Evolutionary conservation across 2,329 filamentous ascomycete genomes (phyloP).

Genomic region (Fusarium globosum): DNA sequence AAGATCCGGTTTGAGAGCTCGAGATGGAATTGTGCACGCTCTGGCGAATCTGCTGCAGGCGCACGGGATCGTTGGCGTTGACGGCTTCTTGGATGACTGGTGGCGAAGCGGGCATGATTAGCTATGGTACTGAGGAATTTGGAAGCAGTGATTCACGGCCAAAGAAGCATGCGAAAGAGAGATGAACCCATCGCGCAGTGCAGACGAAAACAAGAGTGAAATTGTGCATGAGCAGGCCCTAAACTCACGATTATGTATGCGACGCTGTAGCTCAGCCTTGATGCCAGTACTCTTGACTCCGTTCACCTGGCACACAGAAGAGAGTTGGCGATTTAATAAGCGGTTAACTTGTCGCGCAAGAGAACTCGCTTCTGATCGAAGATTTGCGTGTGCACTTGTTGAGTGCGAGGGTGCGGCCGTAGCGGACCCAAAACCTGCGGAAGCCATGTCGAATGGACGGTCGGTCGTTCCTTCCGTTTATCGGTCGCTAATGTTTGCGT

Average conservation of each 20-base stretch:
- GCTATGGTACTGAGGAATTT: not conserved
- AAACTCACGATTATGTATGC: constrained; percentile 81
- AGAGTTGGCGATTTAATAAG: constrained; percentile 73
- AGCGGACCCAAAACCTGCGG: constrained; percentile 39
- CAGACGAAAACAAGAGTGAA: not conserved
- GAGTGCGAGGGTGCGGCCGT: constrained; percentile 30
- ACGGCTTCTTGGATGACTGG: constrained; percentile 57
- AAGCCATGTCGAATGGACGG: constrained; percentile 37
- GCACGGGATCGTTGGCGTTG: constrained; percentile 51
- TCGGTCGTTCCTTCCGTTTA: constrained; percentile 16
- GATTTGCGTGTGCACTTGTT: constrained; percentile 38
- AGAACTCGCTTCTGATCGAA: constrained; percentile 56
- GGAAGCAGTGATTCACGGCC: not conserved
- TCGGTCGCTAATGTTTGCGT: constrained; percentile 5
- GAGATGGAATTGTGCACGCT: constrained; percentile 54
- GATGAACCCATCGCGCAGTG: not conserved
- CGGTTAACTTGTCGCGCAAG: constrained; percentile 59
- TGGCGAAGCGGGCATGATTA: constrained; percentile 19
- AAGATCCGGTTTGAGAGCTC: constrained; percentile 39
- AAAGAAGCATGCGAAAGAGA: not conserved
- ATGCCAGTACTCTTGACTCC: constrained; percentile 82
- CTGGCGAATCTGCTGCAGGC: constrained; percentile 57
- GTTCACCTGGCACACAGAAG: constrained; percentile 80
- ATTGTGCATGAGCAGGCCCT: not conserved
- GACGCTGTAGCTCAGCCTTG: constrained; percentile 82